Base-by-base conservation (phyloP, 1,139 yeast genomes). In the Blastobotrys elegans region DNA sequence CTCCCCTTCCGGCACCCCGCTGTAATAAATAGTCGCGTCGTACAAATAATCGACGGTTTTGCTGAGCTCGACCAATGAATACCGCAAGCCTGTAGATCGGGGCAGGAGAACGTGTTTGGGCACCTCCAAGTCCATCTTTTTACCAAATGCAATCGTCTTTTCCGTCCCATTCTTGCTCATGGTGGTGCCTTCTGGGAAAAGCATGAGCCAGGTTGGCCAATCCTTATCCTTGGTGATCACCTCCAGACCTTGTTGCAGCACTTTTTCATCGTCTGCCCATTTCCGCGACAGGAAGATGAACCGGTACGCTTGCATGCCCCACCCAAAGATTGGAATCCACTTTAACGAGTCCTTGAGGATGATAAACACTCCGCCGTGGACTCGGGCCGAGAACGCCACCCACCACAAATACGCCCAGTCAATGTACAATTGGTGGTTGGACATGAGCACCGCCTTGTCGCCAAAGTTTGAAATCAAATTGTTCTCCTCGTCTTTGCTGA, bases 341-440 rank as follows among this genome's bases (percentile, higher is more conserved):
- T 78, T 75, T 54, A 92, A 68, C 24, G 95, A 90, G 56, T 84
- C 85, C 65, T 92, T 84, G 60, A 92, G 74, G 55, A 90, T 80
- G 56, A 85, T 86, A 49, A 80, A 79, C 16, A 83, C 71, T 51
- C 80, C 77, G 13, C 86, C 85, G 8, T 80, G 77, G 46, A 83
- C 66, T 27, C 74, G 67, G 5, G 88, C 78, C 2, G 90, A 75
- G 62, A 87, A 85, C 0, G 88, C 72, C 27, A 87, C 58, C 79
- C 88, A 92, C 99, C 99, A 92, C 48, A 89, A 62, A 60, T 79
- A 89, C 17, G 87, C 75, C 99, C 99, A 92, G 65, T 92, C 99
- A 3, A 95, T 82, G 63, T 92, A 90, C 20, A 90, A 82, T 67
- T 90, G 97, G 66, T 92, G 98, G 63, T 92, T 92, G 17, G 94